Evolutionary conservation across 192 early-diverging fungal genomes (phyloP), one percentile per base, ranked within the genome.

Genomic region (Backusella luteola): DNA sequence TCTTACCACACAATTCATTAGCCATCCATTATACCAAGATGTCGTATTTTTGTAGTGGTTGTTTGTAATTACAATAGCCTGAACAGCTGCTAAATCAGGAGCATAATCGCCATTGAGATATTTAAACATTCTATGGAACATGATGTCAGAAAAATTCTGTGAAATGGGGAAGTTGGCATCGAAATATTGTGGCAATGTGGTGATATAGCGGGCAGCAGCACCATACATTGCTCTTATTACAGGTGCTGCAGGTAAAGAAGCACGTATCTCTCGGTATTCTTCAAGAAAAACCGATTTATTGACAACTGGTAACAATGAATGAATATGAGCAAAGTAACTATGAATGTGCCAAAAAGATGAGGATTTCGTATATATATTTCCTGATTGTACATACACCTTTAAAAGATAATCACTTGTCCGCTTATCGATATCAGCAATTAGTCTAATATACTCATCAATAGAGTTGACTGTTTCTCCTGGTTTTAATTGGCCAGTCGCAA

Each of bases 281-380:
- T 81, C 78, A 74, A 92, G 77, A 72, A 94, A 91, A 5, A 87
- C 79, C 0, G 80, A 76, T 74, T 90, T 91, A 81, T 91, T 87
- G 32, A 94, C 77, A 6, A 94, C 84, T 1, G 93, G 93, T 74
- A 94, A 82, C 21, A 84, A 86, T 12, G 93, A 90, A 71, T 94
- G 93, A 1, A 92, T 83, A 73, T 88, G 87, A 14, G 73, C 84
- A 79, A 93, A 94, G 72, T 91, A 94, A 19, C 83, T 76, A 34
- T 29, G 1, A 1, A 35, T 23, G 12, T 63, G 26, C 29, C 56
- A 63, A 26, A n/a, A 29, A 29, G 9, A 26, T 5, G 21, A 14
- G 32, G 32, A 32, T 32, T 32, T 32, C 32, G 32, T 17, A 34
- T 7, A 0, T 39, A 2, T 49, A 6, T 56, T 53, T 53, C 2